Percentiles rank a stretch among this genome's conserved stretches.
These are phyloP conservation scores for Penicillium sp. DNA, from an alignment of 2,329 filamentous ascomycete genomes.

Conservation along the genomic window DNA sequence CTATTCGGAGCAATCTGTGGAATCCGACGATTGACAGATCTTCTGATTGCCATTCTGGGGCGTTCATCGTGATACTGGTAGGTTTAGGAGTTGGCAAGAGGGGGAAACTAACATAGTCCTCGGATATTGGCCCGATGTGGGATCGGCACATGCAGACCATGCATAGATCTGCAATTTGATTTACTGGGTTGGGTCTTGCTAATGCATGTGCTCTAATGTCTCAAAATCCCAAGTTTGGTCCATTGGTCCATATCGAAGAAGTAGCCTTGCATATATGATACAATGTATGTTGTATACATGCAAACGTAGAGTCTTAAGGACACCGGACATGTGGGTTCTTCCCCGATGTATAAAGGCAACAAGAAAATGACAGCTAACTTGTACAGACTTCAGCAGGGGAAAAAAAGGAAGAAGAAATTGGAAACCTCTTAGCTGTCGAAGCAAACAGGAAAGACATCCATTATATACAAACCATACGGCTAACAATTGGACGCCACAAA, in stretches of 20 bases:
- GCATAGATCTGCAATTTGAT: background rate
- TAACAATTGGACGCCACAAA: slow-evolving; percentile 10
- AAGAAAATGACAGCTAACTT: background rate
- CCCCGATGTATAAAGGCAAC: slow-evolving; percentile 1
- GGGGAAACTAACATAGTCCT: background rate
- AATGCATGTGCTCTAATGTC: background rate
- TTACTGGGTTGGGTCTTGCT: background rate
- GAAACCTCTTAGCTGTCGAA: background rate
- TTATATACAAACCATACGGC: slow-evolving; percentile 6
- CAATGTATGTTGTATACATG: too few relatives aligned
- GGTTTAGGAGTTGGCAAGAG: background rate
- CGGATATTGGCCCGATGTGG: background rate
- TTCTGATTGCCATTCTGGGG: slow-evolving; percentile 49
- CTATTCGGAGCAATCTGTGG: slow-evolving; percentile 56
- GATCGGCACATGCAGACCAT: background rate
- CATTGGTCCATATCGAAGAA: background rate
- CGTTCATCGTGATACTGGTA: background rate
- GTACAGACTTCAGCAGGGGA: background rate
- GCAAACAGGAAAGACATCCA: background rate
- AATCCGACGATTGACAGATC: slow-evolving; percentile 60
- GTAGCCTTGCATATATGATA: background rate
- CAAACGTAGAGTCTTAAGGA: too few relatives aligned
- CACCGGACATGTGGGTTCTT: background rate
- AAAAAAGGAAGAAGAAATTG: background rate
- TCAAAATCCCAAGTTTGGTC: background rate